Evolutionary conservation across 306 rosid genomes (phyloP).

Genomic region (Fagus crenata): DNA sequence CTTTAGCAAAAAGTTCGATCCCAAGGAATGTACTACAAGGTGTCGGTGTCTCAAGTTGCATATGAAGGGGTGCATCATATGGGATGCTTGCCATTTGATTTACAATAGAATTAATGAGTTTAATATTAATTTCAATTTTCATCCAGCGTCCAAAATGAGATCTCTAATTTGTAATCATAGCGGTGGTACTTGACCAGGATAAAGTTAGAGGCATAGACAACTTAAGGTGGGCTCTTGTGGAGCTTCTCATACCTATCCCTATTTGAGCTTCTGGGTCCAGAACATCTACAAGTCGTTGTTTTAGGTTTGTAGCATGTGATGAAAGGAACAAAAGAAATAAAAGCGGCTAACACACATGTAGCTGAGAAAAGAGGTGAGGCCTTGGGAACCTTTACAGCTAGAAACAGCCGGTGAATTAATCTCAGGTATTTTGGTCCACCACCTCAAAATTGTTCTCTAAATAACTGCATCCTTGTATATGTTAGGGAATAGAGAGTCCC

Average conservation of each 20-base stretch:
- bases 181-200: not conserved
- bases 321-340: conserved; percentile 22
- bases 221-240: not conserved
- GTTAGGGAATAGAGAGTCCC: not conserved
- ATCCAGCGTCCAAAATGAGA: too few species aligned
- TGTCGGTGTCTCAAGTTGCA: not conserved
- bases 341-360: conserved; percentile 25
- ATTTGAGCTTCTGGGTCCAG: conserved; percentile 18
- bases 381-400: conserved; percentile 35
- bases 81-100: not conserved
- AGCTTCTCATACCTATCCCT: not conserved
- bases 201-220: not conserved
- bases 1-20: not conserved
- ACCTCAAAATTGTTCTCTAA: not conserved
- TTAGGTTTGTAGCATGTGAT: not conserved
- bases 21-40: not conserved
- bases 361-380: conserved; percentile 12
- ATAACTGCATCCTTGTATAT: not conserved
- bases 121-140: too few species aligned
- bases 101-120: too few species aligned
- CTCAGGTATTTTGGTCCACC: conserved; percentile 21
- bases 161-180: too few species aligned
- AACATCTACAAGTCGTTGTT: conserved; percentile 2
- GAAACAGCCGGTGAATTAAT: conserved; percentile 10
- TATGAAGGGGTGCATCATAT: not conserved